Base-by-base conservation (phyloP, 495 filamentous ascomycete genomes). In the Penicillium daleae region DNA sequence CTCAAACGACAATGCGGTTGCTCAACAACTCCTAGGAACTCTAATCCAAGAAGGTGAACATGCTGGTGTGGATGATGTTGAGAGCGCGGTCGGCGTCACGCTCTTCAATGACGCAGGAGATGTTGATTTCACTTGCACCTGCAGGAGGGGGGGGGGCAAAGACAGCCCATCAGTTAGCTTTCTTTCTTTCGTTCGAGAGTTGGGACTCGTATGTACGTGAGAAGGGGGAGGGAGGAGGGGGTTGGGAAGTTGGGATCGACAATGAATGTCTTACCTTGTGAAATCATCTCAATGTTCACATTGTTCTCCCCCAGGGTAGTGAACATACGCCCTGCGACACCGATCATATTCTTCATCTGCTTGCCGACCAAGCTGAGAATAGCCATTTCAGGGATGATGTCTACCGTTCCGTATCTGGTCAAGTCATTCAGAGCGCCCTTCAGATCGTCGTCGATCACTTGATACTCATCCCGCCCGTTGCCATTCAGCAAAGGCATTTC, bases 81-180 rank as follows among this genome's bases (percentile, higher is more conserved):
- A 98, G 87, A 15, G 95, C 95, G 58, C 94, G 86, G 58, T 92
- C 90, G 40, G 93, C 93, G 63, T 97, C 91, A 67, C 89, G 83
- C 67, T 91, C 91, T 68, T 95, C 91, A 67, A 99, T 96, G 8
- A 99, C 95, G 74, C 95, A 98, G 15, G 91, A 95, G 57, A 99
- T 99, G 74, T 97, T 97, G 78, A 99, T 99, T 81, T 99, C 95
- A 69, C 93, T 97, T 46, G 93, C 92, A 60, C 94, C 95, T 96
- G 77, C 19, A 65, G 42, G 49, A 53, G 51, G 49, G 22, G 21
- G n/a, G n/a, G n/a, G n/a, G 17, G 7, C 33, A 22, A 65, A 60
- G 31, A 58, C 40, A 48, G 21, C 52, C 31, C 29, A 46, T 35
- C 8, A 17, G 50, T 77, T 52, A 77, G 71, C 60, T 56, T 56